Conservation (phyloP, 352 stramenopile species). For the Plasmopara muralis region DNA sequence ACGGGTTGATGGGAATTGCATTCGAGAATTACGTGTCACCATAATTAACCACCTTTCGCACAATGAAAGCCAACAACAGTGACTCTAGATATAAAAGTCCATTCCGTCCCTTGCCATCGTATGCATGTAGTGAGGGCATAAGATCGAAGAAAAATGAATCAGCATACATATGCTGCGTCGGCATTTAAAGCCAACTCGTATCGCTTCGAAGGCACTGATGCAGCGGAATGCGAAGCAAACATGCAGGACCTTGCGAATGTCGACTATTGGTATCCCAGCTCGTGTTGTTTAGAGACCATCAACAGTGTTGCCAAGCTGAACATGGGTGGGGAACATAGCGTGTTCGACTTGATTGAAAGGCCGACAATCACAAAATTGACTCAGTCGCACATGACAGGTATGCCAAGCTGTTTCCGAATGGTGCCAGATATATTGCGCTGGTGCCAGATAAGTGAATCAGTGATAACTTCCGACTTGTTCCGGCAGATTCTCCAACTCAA, state of each 20-base stretch:
- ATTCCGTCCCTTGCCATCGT: too few relatives aligned
- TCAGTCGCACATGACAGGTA: not conserved
- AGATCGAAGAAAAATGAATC: not conserved
- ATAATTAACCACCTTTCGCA: too few relatives aligned
- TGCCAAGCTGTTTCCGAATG: constrained; percentile 3
- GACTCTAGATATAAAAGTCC: too few relatives aligned
- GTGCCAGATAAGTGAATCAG: not conserved
- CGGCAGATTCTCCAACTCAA: not conserved
- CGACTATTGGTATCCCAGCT: too few relatives aligned
- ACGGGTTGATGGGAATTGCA: constrained; percentile 1
- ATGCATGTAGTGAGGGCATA: constrained; percentile 2
- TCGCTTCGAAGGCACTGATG: not conserved
- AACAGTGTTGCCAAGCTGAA: too few relatives aligned
- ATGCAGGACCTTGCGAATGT: too few relatives aligned
- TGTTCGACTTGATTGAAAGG: not conserved
- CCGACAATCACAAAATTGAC: not conserved
- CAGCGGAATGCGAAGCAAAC: too few relatives aligned
- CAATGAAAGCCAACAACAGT: too few relatives aligned
- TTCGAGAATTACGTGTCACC: constrained; percentile 5
- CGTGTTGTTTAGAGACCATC: too few relatives aligned
- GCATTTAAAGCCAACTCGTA: constrained; percentile 1
- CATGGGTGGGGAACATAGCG: not conserved
- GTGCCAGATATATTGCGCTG: constrained; percentile 3
- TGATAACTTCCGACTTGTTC: constrained; percentile 1
- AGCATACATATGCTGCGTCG: constrained; percentile 2